A percentile compares a stretch with the other conserved stretches of the same genome.
Conservation (phyloP, 805 yeast species). For the Metschnikowia anglica region DNA sequence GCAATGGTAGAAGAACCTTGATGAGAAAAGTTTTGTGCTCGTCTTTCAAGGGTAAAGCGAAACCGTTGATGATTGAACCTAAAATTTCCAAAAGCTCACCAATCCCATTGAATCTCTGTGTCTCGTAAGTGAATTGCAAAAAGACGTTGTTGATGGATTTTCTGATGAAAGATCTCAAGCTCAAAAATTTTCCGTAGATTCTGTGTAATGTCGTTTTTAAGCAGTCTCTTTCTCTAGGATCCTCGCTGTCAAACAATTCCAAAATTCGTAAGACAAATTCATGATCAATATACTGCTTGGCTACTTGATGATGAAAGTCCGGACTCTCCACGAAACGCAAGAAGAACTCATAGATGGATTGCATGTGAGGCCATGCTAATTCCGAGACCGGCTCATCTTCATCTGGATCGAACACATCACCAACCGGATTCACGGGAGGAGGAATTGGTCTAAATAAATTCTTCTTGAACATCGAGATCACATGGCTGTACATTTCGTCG, state of each 20-base stretch:
- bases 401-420: slow-evolving; percentile 95
- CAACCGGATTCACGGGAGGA: slow-evolving; percentile 96
- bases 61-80: slow-evolving; percentile 96
- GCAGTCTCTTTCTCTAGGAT: slow-evolving; percentile 93
- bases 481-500: slow-evolving; percentile 85
- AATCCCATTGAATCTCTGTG: slow-evolving; percentile 93
- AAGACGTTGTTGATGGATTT: slow-evolving; percentile 90
- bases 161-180: slow-evolving; percentile 85
- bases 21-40: slow-evolving; percentile 91
- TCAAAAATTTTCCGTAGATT: slow-evolving; percentile 91
- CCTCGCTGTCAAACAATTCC: slow-evolving; percentile 93
- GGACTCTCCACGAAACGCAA: slow-evolving; percentile 90
- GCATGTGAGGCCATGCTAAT: slow-evolving; percentile 99
- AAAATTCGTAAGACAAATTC: slow-evolving; percentile 75
- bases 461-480: slow-evolving; percentile 83
- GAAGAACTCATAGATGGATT: slow-evolving; percentile 91
- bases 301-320: slow-evolving; percentile 89
- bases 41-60: slow-evolving; percentile 94
- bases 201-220: slow-evolving; percentile 93
- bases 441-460: slow-evolving; percentile 95
- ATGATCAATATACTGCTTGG: slow-evolving; percentile 92
- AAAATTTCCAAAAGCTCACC: slow-evolving; percentile 92
- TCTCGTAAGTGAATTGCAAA: slow-evolving; percentile 89
- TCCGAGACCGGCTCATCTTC: slow-evolving; percentile 98
- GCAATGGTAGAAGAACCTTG: slow-evolving; percentile 86